Conservation (phyloP, 1,284 basidiomycete genomes). For the Rugosomyces carneus region DNA sequence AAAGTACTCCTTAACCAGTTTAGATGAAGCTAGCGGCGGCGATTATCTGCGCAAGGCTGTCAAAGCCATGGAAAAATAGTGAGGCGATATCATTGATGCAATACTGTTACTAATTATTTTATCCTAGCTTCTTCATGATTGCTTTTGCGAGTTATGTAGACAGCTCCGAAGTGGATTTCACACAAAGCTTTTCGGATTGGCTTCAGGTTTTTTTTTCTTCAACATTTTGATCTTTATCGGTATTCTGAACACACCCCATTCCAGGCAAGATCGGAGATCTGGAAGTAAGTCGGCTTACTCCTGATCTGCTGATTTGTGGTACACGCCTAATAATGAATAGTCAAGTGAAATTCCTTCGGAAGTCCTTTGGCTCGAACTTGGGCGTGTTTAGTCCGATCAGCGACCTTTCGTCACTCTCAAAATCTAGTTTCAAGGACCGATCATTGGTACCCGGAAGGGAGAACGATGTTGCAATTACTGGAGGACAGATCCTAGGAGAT, state of each 20-base stretch:
- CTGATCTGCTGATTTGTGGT: constrained; percentile 6
- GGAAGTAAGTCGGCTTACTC: constrained; percentile 63
- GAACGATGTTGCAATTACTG: constrained; percentile 74
- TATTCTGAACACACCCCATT: constrained; percentile 6
- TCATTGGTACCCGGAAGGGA: constrained; percentile 57
- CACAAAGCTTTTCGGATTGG: constrained; percentile 82
- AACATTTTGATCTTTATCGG: not conserved
- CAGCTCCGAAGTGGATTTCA: constrained; percentile 54
- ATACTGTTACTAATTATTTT: constrained; percentile 3
- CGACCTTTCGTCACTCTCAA: constrained; percentile 77
- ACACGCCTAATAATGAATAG: constrained; percentile 31
- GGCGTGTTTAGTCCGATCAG: constrained; percentile 87
- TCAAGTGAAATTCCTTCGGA: constrained; percentile 82
- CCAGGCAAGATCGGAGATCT: constrained; percentile 84
- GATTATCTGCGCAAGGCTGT: constrained; percentile 56
- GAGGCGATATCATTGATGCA: constrained; percentile 17
- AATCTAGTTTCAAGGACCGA: constrained; percentile 49
- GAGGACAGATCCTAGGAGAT: constrained; percentile 84
- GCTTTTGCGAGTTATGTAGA: constrained; percentile 93
- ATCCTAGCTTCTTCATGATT: constrained; percentile 90
- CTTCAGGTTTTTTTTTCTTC: constrained; percentile 54
- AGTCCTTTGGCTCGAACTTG: constrained; percentile 68
- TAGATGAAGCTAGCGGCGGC: constrained; percentile 61
- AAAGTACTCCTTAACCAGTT: constrained; percentile 76
- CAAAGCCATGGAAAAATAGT: constrained; percentile 81